phyloP scores from a whole-genome alignment of 352 stramenopile genomes.

The Phytophthora crassamura region DNA sequence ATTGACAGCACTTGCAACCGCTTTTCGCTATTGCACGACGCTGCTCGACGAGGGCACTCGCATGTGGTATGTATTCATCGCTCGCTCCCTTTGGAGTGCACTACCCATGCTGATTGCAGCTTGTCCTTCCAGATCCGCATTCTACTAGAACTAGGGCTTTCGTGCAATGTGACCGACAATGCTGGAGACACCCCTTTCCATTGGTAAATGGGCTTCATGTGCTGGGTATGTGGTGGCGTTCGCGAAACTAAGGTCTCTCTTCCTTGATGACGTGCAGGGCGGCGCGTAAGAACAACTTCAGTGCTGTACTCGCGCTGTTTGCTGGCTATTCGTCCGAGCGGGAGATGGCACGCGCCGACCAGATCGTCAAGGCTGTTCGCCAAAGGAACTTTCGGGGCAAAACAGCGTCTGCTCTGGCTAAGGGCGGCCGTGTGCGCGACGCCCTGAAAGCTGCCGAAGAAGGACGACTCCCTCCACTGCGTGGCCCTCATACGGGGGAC shows the following conservation, averaged over 20 bases:
- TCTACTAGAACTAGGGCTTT: constrained; percentile 52
- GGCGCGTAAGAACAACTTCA: constrained; percentile 61
- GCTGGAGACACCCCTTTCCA: constrained; percentile 69
- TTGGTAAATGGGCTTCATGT: constrained; percentile 43
- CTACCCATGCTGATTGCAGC: not conserved
- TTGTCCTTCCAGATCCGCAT: constrained; percentile 48
- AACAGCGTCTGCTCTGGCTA: constrained; percentile 47
- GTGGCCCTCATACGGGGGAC: constrained; percentile 24
- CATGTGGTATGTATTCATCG: constrained; percentile 45
- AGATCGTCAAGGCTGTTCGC: constrained; percentile 43
- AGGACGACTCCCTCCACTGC: constrained; percentile 43
- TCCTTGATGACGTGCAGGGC: constrained; percentile 44
- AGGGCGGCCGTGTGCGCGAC: constrained; percentile 49
- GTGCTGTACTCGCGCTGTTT: constrained; percentile 59
- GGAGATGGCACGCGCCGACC: constrained; percentile 34
- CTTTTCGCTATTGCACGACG: constrained; percentile 74
- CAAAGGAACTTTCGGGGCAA: constrained; percentile 58
- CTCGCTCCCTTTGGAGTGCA: not conserved
- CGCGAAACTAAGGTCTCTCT: not conserved
- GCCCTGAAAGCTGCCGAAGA: constrained; percentile 60
- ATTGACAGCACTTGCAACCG: constrained; percentile 66
- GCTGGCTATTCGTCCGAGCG: constrained; percentile 42
- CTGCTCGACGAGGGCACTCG: constrained; percentile 56
- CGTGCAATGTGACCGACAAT: constrained; percentile 49
- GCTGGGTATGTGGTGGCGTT: not conserved